Conservation (phyloP, 805 yeast genomes). For the Starmerella cellae region DNA sequence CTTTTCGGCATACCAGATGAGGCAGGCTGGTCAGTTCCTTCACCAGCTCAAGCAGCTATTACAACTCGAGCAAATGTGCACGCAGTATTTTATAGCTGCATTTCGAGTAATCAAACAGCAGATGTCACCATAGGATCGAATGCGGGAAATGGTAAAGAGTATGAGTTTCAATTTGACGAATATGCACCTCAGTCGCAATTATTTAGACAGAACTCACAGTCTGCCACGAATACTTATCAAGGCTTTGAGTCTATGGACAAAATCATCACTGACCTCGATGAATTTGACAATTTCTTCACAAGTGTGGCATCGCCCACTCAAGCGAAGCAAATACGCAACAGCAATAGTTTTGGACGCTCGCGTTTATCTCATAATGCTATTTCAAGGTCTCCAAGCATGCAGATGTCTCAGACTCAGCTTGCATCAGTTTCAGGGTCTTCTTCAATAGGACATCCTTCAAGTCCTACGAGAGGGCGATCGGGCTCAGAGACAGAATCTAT, state of each 20-base stretch:
- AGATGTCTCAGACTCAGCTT: neutral
- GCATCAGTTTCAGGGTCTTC: neutral
- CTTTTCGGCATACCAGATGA: conserved; percentile 91
- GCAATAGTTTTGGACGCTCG: neutral
- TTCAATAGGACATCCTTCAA: neutral
- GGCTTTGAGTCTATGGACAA: conserved; percentile 21
- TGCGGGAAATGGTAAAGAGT: neutral
- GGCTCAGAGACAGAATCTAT: conserved; percentile 24
- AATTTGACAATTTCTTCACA: conserved; percentile 23
- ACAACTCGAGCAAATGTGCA: conserved; percentile 86
- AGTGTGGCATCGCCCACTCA: conserved; percentile 10
- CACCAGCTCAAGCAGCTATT: conserved; percentile 85
- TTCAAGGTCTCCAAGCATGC: neutral
- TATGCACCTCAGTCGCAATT: conserved; percentile 9
- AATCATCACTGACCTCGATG: conserved; percentile 22
- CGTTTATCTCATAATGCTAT: neutral
- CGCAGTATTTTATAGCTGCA: conserved; percentile 83
- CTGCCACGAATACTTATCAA: neutral
- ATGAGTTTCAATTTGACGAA: conserved; percentile 23
- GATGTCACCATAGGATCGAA: neutral
- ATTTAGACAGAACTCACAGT: conserved; percentile 4
- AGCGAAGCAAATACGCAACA: neutral
- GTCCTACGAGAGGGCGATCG: conserved; percentile 8
- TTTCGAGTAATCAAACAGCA: conserved; percentile 23
- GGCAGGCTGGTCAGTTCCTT: conserved; percentile 93